Conservation (phyloP, 176 grass and related monocot genomes). For the Carex pumila region DNA sequence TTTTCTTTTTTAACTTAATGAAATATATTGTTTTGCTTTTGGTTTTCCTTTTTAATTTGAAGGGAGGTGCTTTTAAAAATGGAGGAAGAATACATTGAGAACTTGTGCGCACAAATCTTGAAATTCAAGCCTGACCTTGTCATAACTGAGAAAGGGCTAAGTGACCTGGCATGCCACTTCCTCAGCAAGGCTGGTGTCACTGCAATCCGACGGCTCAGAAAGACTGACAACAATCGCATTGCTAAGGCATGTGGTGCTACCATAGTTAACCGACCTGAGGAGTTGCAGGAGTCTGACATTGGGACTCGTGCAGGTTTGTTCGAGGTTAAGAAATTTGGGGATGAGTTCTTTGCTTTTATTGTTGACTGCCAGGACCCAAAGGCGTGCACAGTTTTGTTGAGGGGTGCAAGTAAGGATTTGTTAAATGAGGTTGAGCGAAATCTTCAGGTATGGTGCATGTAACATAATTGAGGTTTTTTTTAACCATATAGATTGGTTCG, state of each 20-base stretch:
- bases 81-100: slow-evolving; percentile 98
- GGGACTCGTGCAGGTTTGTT: slow-evolving; percentile 84
- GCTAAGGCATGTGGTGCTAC: slow-evolving; percentile 91
- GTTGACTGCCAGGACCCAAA: slow-evolving; percentile 97
- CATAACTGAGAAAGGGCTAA: slow-evolving; percentile 90
- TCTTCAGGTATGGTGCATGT: slow-evolving; percentile 52
- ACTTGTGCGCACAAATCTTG: slow-evolving; percentile 69
- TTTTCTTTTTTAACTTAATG: not conserved
- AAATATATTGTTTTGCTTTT: not conserved
- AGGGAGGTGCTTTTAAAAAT: slow-evolving; percentile 94
- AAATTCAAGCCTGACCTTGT: slow-evolving; percentile 98
- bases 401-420: slow-evolving; percentile 94
- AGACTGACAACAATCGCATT: slow-evolving; percentile 97
- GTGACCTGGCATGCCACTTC: slow-evolving; percentile 90
- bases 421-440: slow-evolving; percentile 97
- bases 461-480: not conserved
- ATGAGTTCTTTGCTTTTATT: slow-evolving; percentile 91
- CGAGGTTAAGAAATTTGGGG: slow-evolving; percentile 95
- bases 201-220: slow-evolving; percentile 80
- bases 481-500: not conserved
- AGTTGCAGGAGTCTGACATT: slow-evolving; percentile 97
- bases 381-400: slow-evolving; percentile 90
- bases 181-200: slow-evolving; percentile 92
- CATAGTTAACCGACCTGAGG: slow-evolving; percentile 91
- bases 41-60: slow-evolving; percentile 2